Conservation (phyloP, 805 yeast species). For the Starmerella apicola region DNA sequence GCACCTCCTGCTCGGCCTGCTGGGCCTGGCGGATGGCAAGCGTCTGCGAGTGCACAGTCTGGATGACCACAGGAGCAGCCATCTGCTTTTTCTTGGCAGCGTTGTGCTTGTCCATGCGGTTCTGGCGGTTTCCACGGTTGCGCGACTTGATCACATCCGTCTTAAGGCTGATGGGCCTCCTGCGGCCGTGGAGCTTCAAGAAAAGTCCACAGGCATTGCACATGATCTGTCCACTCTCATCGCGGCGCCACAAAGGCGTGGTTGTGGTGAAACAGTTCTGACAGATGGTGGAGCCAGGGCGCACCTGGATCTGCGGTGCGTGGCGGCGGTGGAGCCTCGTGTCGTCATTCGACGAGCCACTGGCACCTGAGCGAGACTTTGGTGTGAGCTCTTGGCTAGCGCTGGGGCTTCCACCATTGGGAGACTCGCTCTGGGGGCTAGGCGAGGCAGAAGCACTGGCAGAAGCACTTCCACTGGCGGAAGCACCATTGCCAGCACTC, state of each 20-base stretch:
- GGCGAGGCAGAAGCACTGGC: too few species aligned
- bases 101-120: conserved; percentile 8
- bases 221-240: conserved; percentile 82
- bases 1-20: background rate
- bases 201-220: conserved; percentile 97
- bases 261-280: conserved; percentile 86
- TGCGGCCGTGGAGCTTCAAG: conserved; percentile 85
- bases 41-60: background rate
- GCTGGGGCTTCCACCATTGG: too few species aligned
- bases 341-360: too few species aligned
- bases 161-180: conserved; percentile 78
- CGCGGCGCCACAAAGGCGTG: conserved; percentile 91
- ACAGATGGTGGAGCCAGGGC: conserved; percentile 32
- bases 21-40: background rate
- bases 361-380: too few species aligned
- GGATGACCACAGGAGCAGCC: conserved; percentile 7
- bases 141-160: conserved; percentile 90
- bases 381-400: too few species aligned
- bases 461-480: too few species aligned
- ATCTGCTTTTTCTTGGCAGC: conserved; percentile 7
- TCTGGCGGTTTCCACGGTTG: conserved; percentile 38
- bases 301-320: conserved; percentile 16
- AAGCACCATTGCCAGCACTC: too few species aligned
- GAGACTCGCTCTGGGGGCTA: too few species aligned
- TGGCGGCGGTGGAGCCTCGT: background rate